Percentiles rank a stretch among this genome's conserved stretches.
These are phyloP conservation scores for Ganoderma sinense DNA, from an alignment of 1,284 basidiomycete species.

Conservation along the genomic window DNA sequence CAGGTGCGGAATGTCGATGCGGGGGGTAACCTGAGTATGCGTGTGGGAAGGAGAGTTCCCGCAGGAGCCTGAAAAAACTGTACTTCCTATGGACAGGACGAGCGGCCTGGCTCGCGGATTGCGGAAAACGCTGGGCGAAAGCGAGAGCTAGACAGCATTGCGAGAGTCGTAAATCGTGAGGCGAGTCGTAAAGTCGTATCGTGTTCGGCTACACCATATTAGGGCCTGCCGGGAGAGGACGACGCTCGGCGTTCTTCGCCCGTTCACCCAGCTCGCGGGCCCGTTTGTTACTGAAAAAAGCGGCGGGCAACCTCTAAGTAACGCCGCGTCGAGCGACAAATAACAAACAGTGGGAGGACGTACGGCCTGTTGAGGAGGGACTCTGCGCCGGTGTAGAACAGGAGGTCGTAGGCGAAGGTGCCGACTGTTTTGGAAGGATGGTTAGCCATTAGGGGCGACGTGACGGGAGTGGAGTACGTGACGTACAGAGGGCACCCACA, in stretches of 20 bases:
- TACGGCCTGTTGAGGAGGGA: constrained; percentile 62
- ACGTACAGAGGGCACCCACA: constrained; percentile 54
- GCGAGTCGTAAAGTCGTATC: constrained; percentile 2
- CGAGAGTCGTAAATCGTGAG: constrained; percentile 2
- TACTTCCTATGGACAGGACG: not conserved
- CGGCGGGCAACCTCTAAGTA: not conserved
- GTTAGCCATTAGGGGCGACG: not conserved
- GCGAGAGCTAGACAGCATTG: constrained; percentile 2
- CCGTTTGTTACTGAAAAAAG: constrained; percentile 25
- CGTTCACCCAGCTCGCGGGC: constrained; percentile 32
- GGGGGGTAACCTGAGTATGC: not conserved
- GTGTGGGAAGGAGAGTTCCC: not conserved
- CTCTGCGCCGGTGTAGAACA: constrained; percentile 61
- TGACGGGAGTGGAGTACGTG: not conserved
- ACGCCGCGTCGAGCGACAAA: too few species aligned
- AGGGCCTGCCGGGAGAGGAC: constrained; percentile 26
- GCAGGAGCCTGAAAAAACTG: not conserved
- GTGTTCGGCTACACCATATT: constrained; percentile 1
- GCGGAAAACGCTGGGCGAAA: not conserved
- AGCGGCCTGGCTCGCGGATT: not conserved
- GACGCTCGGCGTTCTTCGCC: constrained; percentile 28
- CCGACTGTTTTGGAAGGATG: constrained; percentile 42
- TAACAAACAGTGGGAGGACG: constrained; percentile 24
- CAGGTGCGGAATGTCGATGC: not conserved
- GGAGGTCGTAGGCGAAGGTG: constrained; percentile 58